Conservation (phyloP, 768 basidiomycete species). For the Lactifluus volemus region DNA sequence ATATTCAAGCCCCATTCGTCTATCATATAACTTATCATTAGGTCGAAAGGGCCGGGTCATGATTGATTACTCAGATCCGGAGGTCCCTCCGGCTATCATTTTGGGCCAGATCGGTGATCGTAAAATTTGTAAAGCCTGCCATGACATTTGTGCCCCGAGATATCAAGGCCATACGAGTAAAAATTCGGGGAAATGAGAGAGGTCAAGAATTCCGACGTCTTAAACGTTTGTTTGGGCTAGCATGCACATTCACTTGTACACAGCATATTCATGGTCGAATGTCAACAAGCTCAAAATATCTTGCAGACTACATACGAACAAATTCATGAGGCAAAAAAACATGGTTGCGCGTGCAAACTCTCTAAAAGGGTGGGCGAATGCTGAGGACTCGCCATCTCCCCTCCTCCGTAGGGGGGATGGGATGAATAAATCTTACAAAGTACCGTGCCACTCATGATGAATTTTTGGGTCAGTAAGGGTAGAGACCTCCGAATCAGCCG, state of each 20-base stretch:
- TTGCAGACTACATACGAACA: not conserved
- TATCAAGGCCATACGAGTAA: not conserved
- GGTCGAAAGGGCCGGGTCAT: too few species aligned
- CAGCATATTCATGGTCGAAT: not conserved
- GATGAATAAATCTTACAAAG: too few species aligned
- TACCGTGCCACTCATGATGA: not conserved
- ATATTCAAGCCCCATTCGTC: too few species aligned
- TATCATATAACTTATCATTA: too few species aligned
- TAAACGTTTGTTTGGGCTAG: not conserved
- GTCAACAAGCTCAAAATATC: not conserved
- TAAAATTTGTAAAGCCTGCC: not conserved
- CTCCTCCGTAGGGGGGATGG: too few species aligned
- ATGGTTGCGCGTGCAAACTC: not conserved
- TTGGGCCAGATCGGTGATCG: not conserved
- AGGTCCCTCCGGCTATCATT: not conserved
- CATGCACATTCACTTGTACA: not conserved
- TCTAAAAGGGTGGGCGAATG: not conserved
- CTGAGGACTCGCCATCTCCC: too few species aligned
- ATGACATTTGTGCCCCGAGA: not conserved
- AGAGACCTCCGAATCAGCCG: not conserved
- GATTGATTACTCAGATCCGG: too few species aligned
- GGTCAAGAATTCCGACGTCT: not conserved
- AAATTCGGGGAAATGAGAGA: not conserved
- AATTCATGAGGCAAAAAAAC: not conserved
- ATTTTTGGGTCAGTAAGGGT: not conserved